These are phyloP conservation scores for Mesostigma viride DNA, from an alignment of 139 green algal genomes.

Conservation along the genomic window DNA sequence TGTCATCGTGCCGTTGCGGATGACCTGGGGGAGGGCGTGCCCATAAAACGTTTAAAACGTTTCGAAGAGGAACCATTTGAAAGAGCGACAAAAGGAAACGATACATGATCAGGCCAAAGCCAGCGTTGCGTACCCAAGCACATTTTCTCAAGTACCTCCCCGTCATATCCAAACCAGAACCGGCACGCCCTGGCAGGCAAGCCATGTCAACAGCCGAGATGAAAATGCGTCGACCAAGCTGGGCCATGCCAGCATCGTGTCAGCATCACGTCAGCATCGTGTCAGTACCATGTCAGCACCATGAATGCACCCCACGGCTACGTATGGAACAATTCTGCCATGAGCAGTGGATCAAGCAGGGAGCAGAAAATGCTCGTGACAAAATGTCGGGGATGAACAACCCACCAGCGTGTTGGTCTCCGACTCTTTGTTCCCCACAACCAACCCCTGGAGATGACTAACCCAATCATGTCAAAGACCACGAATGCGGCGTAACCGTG, in stretches of 20 bases:
- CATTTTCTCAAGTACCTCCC: no score
- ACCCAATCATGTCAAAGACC: not conserved
- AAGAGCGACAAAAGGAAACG: not conserved
- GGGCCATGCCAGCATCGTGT: no score
- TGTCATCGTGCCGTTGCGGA: slow-evolving; percentile 94
- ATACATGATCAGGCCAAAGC: not conserved
- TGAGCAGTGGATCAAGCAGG: not conserved
- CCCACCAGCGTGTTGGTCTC: not conserved
- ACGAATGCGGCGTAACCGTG: not conserved
- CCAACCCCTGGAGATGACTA: not conserved
- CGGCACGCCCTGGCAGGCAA: no score
- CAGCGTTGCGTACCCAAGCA: not conserved
- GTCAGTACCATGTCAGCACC: no score
- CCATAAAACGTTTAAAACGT: not conserved
- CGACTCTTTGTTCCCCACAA: not conserved
- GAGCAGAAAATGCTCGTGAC: no score
- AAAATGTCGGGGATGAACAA: not conserved
- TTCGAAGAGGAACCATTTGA: not conserved
- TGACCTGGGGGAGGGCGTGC: slow-evolving; percentile 48
- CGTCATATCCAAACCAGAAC: no score
- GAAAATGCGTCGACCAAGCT: no score
- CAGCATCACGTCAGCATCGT: no score
- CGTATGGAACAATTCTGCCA: no score
- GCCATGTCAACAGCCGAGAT: no score
- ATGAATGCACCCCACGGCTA: no score